phyloP scores from a whole-genome alignment of 805 yeast genomes.

The Isabelozyma rhagii region DNA sequence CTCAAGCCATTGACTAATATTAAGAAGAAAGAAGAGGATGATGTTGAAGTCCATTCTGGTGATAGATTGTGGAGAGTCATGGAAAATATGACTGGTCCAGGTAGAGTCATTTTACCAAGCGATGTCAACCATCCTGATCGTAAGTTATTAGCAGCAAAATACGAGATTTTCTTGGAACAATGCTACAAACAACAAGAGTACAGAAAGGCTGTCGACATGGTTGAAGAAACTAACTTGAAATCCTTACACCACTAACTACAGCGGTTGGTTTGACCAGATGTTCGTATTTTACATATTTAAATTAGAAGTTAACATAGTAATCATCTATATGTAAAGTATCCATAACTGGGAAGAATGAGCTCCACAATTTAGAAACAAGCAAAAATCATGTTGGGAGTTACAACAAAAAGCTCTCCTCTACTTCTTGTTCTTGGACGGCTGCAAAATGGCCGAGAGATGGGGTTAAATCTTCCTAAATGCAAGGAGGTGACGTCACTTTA shows the following conservation, averaged over 20 bases:
- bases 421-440: no score
- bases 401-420: no score
- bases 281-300: background rate
- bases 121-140: conserved; percentile 59
- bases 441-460: no score
- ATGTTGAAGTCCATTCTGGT: conserved; percentile 28
- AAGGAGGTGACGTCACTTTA: no score
- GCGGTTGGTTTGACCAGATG: background rate
- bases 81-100: conserved; percentile 81
- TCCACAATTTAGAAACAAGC: no score
- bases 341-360: no score
- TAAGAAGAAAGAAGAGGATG: conserved; percentile 17
- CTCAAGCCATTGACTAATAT: conserved; percentile 39
- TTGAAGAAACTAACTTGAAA: conserved; percentile 21
- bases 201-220: conserved; percentile 62
- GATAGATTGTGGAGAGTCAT: conserved; percentile 81
- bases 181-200: conserved; percentile 77
- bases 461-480: no score
- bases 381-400: no score
- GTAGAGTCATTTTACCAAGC: conserved; percentile 72
- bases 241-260: background rate
- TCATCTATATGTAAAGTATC: no score
- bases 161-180: conserved; percentile 83
- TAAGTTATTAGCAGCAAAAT: conserved; percentile 70
- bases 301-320: no score